Percentiles rank a stretch among this genome's conserved stretches.
phyloP scores from a whole-genome alignment of 495 filamentous ascomycete species.

The Penicillium chermesinum region DNA sequence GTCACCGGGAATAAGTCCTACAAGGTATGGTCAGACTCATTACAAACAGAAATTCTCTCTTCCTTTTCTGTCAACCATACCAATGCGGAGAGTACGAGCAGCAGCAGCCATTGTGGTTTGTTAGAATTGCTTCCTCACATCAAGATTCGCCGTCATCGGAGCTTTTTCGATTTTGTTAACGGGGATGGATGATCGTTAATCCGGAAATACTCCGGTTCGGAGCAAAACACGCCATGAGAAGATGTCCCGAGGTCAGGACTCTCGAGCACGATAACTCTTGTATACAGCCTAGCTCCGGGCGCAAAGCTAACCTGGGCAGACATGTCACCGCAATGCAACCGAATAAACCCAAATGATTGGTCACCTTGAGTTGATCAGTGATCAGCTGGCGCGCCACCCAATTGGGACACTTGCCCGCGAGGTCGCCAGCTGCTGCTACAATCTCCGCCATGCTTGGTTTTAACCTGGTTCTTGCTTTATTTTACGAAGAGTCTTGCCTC shows the following conservation, averaged over 20 bases:
- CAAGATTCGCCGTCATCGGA: conserved; percentile 32
- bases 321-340: no score
- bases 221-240: conserved; percentile 17
- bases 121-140: conserved; percentile 21
- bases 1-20: conserved; percentile 95
- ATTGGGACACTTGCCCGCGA: neutral
- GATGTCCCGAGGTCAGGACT: neutral
- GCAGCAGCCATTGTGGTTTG: conserved; percentile 45
- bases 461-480: no score
- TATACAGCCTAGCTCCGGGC: no score
- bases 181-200: conserved; percentile 19
- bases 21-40: conserved; percentile 16
- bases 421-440: neutral
- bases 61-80: conserved; percentile 24
- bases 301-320: no score
- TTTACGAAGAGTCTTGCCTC: no score
- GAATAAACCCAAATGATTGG: no score
- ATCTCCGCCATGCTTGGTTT: no score
- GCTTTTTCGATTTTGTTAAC: conserved; percentile 23
- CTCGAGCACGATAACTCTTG: no score
- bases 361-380: neutral
- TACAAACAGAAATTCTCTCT: conserved; percentile 7
- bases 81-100: conserved; percentile 54
- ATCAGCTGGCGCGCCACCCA: neutral
- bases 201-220: conserved; percentile 20